A percentile compares a stretch with the other conserved stretches of the same genome.
Conservation (phyloP, 176 grass and related monocot genomes). For the Musa troglodytarum region DNA sequence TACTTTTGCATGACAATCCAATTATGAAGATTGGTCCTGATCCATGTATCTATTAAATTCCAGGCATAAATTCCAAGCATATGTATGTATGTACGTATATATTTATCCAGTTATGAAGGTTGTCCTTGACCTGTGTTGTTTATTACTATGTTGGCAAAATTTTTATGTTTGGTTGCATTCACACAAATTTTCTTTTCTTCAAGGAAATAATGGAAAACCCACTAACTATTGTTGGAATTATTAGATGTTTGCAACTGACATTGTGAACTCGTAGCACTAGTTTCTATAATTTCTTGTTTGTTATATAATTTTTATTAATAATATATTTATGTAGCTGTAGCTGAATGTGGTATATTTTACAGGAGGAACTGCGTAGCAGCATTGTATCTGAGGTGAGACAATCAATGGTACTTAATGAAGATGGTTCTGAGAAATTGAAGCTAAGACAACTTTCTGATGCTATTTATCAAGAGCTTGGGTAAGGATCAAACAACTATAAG, state of each 20-base stretch:
- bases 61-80: too few species aligned
- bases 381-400: conserved; percentile 66
- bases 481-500: conserved; percentile 12
- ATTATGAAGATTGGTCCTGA: too few species aligned
- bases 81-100: too few species aligned
- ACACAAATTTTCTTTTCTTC: too few species aligned
- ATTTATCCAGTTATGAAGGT: too few species aligned
- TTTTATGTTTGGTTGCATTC: too few species aligned
- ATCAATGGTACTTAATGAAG: conserved; percentile 78
- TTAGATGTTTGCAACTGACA: neutral
- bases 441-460: conserved; percentile 87
- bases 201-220: too few species aligned
- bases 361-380: conserved; percentile 56
- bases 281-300: neutral
- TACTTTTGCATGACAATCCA: too few species aligned
- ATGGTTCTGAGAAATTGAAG: conserved; percentile 70
- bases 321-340: neutral
- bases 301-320: neutral
- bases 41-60: too few species aligned
- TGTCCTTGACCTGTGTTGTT: too few species aligned
- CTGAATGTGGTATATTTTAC: conserved; percentile 13
- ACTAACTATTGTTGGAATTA: too few species aligned
- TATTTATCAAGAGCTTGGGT: conserved; percentile 82
- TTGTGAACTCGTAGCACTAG: neutral
- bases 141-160: too few species aligned